Evolutionary conservation across 345 rosid genomes (phyloP).

Genomic region (Leavenworthia alabamica): DNA sequence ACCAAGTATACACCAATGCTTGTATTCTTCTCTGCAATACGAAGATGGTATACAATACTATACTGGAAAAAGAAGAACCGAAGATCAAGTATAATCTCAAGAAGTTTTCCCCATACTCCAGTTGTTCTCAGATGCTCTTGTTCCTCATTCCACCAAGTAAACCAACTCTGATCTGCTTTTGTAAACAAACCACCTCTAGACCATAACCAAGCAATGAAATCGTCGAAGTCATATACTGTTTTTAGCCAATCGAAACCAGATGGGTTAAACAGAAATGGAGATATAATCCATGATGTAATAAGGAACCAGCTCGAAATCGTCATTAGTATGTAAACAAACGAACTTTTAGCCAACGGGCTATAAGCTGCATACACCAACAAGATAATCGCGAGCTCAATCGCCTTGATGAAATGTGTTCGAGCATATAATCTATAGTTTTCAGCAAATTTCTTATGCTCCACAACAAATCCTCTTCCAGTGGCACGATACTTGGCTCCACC

Average conservation of each 20-base stretch:
- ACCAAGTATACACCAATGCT: constrained; percentile 70
- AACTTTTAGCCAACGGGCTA: constrained; percentile 64
- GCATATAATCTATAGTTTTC: constrained; percentile 85
- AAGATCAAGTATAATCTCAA: constrained; percentile 75
- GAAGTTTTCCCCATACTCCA: constrained; percentile 69
- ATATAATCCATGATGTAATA: constrained; percentile 68
- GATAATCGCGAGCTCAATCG: constrained; percentile 78
- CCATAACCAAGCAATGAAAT: constrained; percentile 91
- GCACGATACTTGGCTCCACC: constrained; percentile 98
- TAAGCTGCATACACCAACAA: constrained; percentile 71
- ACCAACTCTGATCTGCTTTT: constrained; percentile 92
- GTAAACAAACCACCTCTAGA: constrained; percentile 71
- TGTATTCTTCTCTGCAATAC: constrained; percentile 44
- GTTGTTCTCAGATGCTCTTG: constrained; percentile 84
- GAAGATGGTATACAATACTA: constrained; percentile 77
- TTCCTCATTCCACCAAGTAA: constrained; percentile 91
- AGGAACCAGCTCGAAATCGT: constrained; percentile 90
- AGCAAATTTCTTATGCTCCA: constrained; percentile 86
- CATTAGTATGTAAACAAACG: constrained; percentile 74
- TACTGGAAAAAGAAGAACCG: constrained; percentile 93
- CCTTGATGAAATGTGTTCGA: constrained; percentile 82
- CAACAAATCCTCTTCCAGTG: constrained; percentile 95
- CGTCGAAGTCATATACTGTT: constrained; percentile 83
- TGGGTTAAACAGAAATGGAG: constrained; percentile 86
- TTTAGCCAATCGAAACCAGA: constrained; percentile 97